phyloP scores from a whole-genome alignment of 225 moss, liverwort and hornwort genomes.

The Lunularia cruciata region DNA sequence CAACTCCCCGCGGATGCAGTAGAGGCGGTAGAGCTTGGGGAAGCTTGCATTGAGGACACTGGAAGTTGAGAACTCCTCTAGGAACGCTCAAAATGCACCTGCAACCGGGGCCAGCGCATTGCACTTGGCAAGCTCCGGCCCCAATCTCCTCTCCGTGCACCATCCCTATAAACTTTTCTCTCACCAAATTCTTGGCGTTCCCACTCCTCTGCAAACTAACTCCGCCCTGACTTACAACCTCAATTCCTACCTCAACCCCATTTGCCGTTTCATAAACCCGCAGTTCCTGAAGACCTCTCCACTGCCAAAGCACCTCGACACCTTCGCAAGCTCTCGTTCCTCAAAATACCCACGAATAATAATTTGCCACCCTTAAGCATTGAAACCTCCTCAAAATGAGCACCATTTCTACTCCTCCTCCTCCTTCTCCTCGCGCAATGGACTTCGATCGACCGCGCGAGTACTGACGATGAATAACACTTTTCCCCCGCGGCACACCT shows the following conservation, averaged over 20 bases:
- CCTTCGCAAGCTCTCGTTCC: background rate
- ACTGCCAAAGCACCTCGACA: too few relatives aligned
- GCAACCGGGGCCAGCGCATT: slow-evolving; percentile 81
- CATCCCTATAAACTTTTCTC: slow-evolving; percentile 15
- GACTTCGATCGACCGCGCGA: background rate
- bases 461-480: background rate
- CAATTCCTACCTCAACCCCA: background rate
- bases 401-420: background rate
- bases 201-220: too few relatives aligned
- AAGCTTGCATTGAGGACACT: slow-evolving; percentile 96
- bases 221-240: background rate
- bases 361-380: background rate
- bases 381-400: background rate
- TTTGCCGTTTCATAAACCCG: background rate
- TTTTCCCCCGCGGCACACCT: too few relatives aligned
- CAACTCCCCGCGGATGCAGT: slow-evolving; percentile 83
- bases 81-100: slow-evolving; percentile 90
- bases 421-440: background rate
- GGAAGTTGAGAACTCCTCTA: slow-evolving; percentile 85
- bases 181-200: background rate
- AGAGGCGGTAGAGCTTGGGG: slow-evolving; percentile 89
- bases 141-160: slow-evolving; percentile 35
- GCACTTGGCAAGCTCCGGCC: slow-evolving; percentile 79
- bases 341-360: background rate
- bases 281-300: too few relatives aligned